Base-by-base conservation (phyloP, 305 asterid genomes). In the Solanum hybrid region DNA sequence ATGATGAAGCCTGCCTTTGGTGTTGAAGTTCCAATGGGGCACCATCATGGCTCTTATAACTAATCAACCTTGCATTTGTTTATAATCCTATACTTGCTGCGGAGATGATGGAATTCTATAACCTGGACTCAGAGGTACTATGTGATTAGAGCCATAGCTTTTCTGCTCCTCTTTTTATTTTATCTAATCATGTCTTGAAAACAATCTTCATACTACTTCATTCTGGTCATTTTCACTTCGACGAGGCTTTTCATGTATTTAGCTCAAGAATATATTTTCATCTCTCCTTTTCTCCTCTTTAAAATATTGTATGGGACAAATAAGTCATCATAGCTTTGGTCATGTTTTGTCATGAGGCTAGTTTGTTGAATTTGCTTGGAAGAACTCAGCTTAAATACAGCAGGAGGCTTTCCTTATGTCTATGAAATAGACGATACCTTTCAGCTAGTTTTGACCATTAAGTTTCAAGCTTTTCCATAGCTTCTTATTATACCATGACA, bases 11-110 rank as follows among this genome's bases (percentile, higher is more conserved):
- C 77, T 85, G 46, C 88, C 77, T 85, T 85, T 85, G 46, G 88
- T 22, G 88, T 85, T 85, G 88, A 85, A 57, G 88, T 85, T 85
- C 88, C 77, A 57, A 85, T 85, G 88, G 88, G 51, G 88, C 51
- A 34, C 73, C 88, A 85, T 85, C 88, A 61, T 57, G 76, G 77
- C 88, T 57, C 88, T 85, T 85, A 26, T 82, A 33, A 85, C 14
- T 33, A 85, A 33, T 61, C 77, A 20, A 34, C 77, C 77, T 86
- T 61, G 51, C 88, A 71, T 61, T 61, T 22, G 77, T 57, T 86
- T 86, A 86, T 86, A 86, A 57, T 61, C 88, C 34, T 86, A 61
- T 33, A 57, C 77, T 85, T 57, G 34, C 88, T 2, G 42, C 3
- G 14, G 77, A 85, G 88, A 86, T 86, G 88, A 61, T 51, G 74